Conservation (phyloP, 441 rosid genomes). For the Pelargonium citronellum region DNA sequence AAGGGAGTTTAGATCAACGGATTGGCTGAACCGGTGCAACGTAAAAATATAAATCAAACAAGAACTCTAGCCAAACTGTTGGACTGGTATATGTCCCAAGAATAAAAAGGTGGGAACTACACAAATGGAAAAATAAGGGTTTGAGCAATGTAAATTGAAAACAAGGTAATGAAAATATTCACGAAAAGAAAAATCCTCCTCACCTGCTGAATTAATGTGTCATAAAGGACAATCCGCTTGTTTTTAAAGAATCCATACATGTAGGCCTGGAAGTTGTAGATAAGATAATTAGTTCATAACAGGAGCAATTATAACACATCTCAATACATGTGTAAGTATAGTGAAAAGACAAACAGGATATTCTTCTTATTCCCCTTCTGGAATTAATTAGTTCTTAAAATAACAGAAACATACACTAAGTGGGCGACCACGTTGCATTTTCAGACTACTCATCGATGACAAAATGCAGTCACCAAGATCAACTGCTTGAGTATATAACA, state of each 20-base stretch:
- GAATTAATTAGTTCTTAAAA: neutral
- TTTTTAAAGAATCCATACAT: constrained; percentile 99
- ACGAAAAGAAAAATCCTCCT: constrained; percentile 19
- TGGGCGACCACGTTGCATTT: neutral
- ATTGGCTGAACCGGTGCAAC: neutral
- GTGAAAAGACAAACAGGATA: neutral
- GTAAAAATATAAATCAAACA: neutral
- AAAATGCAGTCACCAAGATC: neutral
- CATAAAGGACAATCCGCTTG: constrained; percentile 95
- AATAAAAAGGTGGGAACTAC: constrained; percentile 2
- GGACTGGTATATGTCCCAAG: neutral
- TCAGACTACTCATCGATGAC: neutral
- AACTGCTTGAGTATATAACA: too few relatives aligned
- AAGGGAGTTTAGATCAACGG: neutral
- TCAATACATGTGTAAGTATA: neutral
- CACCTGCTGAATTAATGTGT: constrained; percentile 97
- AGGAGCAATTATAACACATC: neutral
- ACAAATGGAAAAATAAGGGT: neutral
- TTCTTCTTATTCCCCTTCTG: neutral
- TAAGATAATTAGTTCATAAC: constrained; percentile 19
- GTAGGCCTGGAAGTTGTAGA: constrained; percentile 59
- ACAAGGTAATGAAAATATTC: neutral
- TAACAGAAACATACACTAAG: neutral
- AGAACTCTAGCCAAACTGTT: too few relatives aligned
- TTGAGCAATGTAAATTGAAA: neutral